Base-by-base conservation (phyloP, 2,329 filamentous ascomycete genomes). In the Colletotrichum chlorophyti region DNA sequence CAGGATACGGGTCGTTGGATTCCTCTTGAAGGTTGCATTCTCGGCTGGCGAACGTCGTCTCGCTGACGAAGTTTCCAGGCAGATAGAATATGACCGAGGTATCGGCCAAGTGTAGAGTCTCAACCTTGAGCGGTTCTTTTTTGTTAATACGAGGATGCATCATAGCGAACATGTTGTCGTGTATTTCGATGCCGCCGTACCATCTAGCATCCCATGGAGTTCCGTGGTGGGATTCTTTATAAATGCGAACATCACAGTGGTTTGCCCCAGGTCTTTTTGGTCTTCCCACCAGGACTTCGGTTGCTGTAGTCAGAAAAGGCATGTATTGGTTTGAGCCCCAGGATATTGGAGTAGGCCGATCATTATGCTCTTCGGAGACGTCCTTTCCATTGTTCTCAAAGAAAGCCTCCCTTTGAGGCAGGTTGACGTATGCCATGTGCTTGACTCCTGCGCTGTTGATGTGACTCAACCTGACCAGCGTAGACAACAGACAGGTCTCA, bases 261-360 rank as follows among this genome's bases (percentile, higher is more conserved):
- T 15, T 23, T 19, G 17, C 38, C 11, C 49, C 49, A 6, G 49
- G 47, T 4, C 23, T 45, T 3, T 32, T 14, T 1, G 60, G 52
- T 2, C 11, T 51, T 2, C 68, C 68, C 3, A 66, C 43, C 5
- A 73, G 34, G 5, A 72, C 64, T 4, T 72, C 66, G 6, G 69
- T 58, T 0, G 66, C 64, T 1, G 64, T 63, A 24, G 47, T 60
- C 15, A 74, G 45, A 23, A 66, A 65, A 0, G 47, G 48, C 34
- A 65, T 65, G 53, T 65, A 72, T 40, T 69, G 65, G 38, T 71
- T 65, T 11, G 64, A 61, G 2, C 60, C 67, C 58, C 65, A 72
- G 17, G 51, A n/a, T 15, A 37, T 29, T 12, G 10, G n/a, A 10
- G 15, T 4, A 24, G 24, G 21, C n/a, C n/a, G n/a, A n/a, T n/a